Evolutionary conservation across 768 basidiomycete genomes (phyloP), one percentile per base, ranked within the genome.

Genomic region (Tephrocybe rancida): DNA sequence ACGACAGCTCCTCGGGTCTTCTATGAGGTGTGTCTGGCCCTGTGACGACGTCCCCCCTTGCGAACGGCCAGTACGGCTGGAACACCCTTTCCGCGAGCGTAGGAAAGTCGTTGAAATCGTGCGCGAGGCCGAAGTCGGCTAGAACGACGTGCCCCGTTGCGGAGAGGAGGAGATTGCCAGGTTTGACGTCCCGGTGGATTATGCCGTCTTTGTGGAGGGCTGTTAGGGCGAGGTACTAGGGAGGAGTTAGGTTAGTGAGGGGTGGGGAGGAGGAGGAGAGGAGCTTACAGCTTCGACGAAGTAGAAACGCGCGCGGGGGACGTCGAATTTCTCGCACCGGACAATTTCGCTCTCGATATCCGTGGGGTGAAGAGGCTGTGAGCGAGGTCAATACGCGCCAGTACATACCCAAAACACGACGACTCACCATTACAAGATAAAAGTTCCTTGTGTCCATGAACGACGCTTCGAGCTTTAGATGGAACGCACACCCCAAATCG

Each of bases 181-280:
- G 59, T 44, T 72, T 72, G 56, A 72, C 55, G 48, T 72, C 71
- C 4, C 70, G 62, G 52, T 72, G 71, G 38, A 71, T 61, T 35
- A 72, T 69, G 7, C 70, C 68, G 5, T 62, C 60, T 24, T 64
- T 57, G 52, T 73, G 71, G 3, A 73, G 62, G n/a, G 56, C 60
- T 10, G 62, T 61, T 10, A 73, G 61, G 18, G 62, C 70, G 24
- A 70, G 62, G 41, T 69, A 62, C 72, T 73, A n/a, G n/a, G n/a
- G n/a, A n/a, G n/a, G n/a, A n/a, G n/a, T n/a, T n/a, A n/a, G 25
- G n/a, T 47, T 19, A 42, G 19, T 11, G 30, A 13, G 5, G 22
- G 21, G 16, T 19, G 43, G 2, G n/a, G 29, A 21, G 7, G 44
- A 42, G 0, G 38, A 43, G 21, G 19, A 22, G 27, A 5, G 18